Evolutionary conservation across 176 grass and related monocot species (phyloP).

Genomic region (Oryza brachyantha): DNA sequence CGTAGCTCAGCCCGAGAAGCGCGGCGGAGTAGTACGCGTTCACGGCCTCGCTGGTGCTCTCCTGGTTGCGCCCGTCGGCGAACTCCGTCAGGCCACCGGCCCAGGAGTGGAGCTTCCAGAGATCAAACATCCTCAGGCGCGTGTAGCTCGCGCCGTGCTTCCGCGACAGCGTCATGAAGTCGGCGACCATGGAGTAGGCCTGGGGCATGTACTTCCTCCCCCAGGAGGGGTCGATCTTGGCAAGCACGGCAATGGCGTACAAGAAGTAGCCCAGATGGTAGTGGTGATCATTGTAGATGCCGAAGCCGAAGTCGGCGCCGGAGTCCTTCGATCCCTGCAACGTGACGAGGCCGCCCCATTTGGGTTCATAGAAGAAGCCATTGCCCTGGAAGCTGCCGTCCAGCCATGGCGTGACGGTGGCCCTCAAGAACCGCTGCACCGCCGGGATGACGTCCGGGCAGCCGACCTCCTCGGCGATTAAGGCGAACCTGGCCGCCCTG

Average conservation of each 20-base stretch:
- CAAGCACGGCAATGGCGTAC: conserved; percentile 85
- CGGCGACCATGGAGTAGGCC: conserved; percentile 73
- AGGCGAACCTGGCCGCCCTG: conserved; percentile 65
- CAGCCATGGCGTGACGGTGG: conserved; percentile 75
- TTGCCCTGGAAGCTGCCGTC: conserved; percentile 78
- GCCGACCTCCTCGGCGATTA: conserved; percentile 84
- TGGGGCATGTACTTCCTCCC: conserved; percentile 81
- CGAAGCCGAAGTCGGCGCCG: conserved; percentile 84
- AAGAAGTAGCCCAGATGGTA: conserved; percentile 98
- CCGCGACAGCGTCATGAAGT: conserved; percentile 81
- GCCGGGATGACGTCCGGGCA: conserved; percentile 62
- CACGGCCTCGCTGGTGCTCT: conserved; percentile 90
- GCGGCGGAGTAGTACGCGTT: conserved; percentile 82
- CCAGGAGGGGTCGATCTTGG: conserved; percentile 80
- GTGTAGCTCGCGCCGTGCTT: conserved; percentile 57
- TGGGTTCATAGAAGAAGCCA: conserved; percentile 71
- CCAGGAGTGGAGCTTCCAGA: conserved; percentile 98
- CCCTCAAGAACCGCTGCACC: conserved; percentile 52
- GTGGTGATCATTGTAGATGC: conserved; percentile 93
- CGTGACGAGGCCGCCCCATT: conserved; percentile 82
- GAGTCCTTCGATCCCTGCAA: conserved; percentile 55
- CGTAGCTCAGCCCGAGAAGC: conserved; percentile 78
- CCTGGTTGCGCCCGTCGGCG: conserved; percentile 84
- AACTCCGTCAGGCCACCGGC: conserved; percentile 84
- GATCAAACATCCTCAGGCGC: conserved; percentile 65